phyloP scores from a whole-genome alignment of 192 early-diverging fungal genomes.

The Chytriomyces confervae region DNA sequence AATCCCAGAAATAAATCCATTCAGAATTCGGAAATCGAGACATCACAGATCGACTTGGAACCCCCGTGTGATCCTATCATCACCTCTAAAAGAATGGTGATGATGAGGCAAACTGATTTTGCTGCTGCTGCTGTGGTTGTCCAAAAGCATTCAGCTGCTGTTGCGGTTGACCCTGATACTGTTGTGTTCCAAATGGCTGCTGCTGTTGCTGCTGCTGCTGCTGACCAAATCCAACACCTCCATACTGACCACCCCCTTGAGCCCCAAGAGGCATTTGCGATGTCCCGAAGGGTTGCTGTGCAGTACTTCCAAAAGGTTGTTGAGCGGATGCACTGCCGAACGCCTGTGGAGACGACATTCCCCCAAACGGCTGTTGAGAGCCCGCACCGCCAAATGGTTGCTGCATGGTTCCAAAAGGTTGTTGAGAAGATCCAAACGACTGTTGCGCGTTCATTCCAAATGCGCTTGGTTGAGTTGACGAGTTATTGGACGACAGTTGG shows the following conservation, averaged over 20 bases:
- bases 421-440: neutral
- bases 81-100: conserved; percentile 3
- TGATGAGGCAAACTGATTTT: neutral
- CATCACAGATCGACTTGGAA: neutral
- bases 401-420: neutral
- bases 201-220: neutral
- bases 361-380: conserved; percentile 19
- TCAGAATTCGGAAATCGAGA: neutral
- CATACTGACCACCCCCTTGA: conserved; percentile 26
- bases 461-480: neutral
- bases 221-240: neutral
- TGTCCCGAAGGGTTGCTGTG: conserved; percentile 37
- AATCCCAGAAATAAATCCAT: neutral
- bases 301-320: conserved; percentile 5
- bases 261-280: neutral
- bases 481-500: neutral
- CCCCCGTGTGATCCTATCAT: neutral
- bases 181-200: conserved; percentile 1
- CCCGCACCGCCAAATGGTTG: no score
- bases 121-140: neutral
- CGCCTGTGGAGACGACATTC: neutral
- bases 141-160: conserved; percentile 14
- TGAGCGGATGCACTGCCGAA: conserved; percentile 1
- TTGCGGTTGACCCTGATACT: conserved; percentile 2
- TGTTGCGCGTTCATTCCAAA: neutral